phyloP scores from a whole-genome alignment of 495 filamentous ascomycete genomes.

The Aspergillus egyptiacus region DNA sequence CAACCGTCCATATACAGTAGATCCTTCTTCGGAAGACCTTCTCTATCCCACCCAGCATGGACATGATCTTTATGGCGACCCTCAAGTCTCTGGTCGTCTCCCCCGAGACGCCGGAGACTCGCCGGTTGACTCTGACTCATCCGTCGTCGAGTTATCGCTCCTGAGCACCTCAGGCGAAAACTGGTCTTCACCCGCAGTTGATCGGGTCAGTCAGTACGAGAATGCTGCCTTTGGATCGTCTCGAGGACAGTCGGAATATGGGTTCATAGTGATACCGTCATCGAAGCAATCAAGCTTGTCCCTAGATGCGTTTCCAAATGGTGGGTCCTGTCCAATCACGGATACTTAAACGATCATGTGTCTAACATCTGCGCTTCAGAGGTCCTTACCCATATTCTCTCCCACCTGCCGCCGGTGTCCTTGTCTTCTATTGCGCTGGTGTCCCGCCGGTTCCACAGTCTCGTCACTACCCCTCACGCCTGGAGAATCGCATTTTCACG shows the following conservation, averaged over 20 bases:
- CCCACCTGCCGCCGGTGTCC: conserved; percentile 75
- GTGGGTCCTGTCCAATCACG: conserved; percentile 42
- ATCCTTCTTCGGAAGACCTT: conserved; percentile 36
- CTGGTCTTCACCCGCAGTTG: conserved; percentile 40
- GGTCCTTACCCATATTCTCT: conserved; percentile 85
- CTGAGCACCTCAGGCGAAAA: conserved; percentile 20
- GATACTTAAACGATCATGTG: neutral
- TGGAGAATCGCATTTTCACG: conserved; percentile 87
- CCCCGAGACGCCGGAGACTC: conserved; percentile 27
- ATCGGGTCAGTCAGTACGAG: conserved; percentile 70
- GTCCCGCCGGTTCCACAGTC: conserved; percentile 71
- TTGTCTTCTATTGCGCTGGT: conserved; percentile 73
- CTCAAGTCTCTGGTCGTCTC: conserved; percentile 32
- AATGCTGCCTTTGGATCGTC: conserved; percentile 45
- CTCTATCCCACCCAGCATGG: conserved; percentile 66
- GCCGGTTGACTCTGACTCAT: conserved; percentile 22
- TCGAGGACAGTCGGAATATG: conserved; percentile 41
- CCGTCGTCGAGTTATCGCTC: conserved; percentile 30
- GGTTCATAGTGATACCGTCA: conserved; percentile 57
- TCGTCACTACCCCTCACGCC: conserved; percentile 83
- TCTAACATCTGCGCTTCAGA: conserved; percentile 49
- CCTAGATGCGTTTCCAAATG: conserved; percentile 72
- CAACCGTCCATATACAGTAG: conserved; percentile 45
- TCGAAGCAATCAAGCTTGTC: conserved; percentile 44
- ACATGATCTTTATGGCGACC: conserved; percentile 46